A percentile compares a stretch with the other conserved stretches of the same genome.
These are phyloP conservation scores for Lolium rigidum DNA, from an alignment of 176 grass and related monocot species.

Conservation along the genomic window DNA sequence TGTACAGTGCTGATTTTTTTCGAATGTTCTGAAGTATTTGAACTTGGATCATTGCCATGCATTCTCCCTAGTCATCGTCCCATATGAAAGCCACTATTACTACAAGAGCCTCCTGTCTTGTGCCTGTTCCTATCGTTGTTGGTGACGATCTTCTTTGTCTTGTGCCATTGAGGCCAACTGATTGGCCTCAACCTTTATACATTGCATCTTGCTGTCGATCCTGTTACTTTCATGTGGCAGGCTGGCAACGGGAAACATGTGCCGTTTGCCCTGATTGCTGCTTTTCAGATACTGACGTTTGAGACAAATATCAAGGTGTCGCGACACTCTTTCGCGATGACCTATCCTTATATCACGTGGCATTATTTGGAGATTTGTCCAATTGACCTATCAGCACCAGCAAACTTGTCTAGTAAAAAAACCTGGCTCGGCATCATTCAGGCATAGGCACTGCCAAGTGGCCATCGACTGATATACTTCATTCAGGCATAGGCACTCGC, in stretches of 20 bases:
- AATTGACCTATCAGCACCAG: background rate
- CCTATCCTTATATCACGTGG: background rate
- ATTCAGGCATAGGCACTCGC: background rate
- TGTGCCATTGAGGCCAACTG: too few species aligned
- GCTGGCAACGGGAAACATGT: constrained; percentile 2
- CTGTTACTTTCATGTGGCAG: background rate
- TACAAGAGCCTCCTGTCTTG: too few species aligned
- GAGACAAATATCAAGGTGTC: constrained; percentile 31
- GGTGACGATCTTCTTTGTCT: background rate
- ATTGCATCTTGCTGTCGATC: background rate
- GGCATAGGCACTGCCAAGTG: background rate
- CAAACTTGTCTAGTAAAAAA: background rate
- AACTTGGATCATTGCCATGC: too few species aligned
- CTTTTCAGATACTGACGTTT: background rate
- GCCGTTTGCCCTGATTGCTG: background rate
- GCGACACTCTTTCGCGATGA: background rate
- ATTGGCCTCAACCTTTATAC: background rate
- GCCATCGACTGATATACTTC: background rate
- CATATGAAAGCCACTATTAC: background rate
- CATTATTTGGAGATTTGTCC: background rate
- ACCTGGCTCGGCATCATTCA: background rate
- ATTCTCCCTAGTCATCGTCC: background rate
- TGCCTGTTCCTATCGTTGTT: background rate
- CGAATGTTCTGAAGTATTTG: too few species aligned
- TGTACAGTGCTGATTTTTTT: too few species aligned